Percentiles rank a stretch among this genome's conserved stretches.
Evolutionary conservation across 352 stramenopile species (phyloP).

Genomic region (Detonula confervacea): DNA sequence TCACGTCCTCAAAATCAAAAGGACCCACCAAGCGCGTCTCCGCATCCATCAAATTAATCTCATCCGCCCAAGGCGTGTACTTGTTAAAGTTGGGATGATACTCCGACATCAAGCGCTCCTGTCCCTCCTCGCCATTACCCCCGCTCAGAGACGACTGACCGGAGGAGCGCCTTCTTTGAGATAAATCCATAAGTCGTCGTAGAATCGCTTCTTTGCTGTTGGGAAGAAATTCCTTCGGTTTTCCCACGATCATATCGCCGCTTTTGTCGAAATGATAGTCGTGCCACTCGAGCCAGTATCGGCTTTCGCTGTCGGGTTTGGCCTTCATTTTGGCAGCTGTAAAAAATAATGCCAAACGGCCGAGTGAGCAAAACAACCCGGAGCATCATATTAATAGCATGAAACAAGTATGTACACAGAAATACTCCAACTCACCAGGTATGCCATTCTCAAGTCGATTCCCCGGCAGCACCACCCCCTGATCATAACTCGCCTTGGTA

Average conservation of each 20-base stretch:
- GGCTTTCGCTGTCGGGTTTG: conserved; percentile 28
- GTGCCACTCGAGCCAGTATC: conserved; percentile 49
- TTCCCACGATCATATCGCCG: conserved; percentile 37
- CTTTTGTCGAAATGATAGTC: conserved; percentile 32
- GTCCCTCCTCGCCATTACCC: not conserved
- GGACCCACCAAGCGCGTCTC: conserved; percentile 35
- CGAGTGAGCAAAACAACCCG: no score
- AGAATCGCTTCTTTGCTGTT: conserved; percentile 30
- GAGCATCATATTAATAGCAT: no score
- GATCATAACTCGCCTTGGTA: conserved; percentile 38
- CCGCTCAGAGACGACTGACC: not conserved
- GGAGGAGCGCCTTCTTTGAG: not conserved
- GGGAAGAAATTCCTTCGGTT: conserved; percentile 38
- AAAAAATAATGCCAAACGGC: no score
- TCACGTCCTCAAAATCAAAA: conserved; percentile 42
- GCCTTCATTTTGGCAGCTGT: conserved; percentile 40
- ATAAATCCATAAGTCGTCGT: conserved; percentile 21
- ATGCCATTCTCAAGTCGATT: conserved; percentile 59
- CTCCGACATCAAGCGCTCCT: conserved; percentile 8
- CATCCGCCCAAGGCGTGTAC: conserved; percentile 28
- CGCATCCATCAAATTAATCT: conserved; percentile 36
- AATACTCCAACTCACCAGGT: no score
- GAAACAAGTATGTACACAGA: no score
- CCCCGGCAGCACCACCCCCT: conserved; percentile 41
- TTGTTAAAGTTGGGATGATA: conserved; percentile 38